These are phyloP conservation scores for Colletotrichum musae DNA, from an alignment of 2,329 filamentous ascomycete species.

Conservation along the genomic window DNA sequence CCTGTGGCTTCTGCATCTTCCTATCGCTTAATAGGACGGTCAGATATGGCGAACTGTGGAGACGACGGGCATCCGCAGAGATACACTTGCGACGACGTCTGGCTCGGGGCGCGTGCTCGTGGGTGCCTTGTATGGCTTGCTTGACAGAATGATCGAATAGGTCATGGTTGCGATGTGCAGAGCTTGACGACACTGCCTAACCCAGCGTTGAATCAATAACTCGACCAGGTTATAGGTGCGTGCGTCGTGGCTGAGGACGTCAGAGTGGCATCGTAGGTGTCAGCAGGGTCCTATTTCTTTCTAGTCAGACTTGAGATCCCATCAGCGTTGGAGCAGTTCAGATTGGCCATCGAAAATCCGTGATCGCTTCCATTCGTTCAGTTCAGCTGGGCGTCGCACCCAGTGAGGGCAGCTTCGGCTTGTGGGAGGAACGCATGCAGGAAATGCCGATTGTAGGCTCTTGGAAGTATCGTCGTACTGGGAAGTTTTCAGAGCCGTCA, in stretches of 20 bases:
- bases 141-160: neutral
- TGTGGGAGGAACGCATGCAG: too few species aligned
- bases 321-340: neutral
- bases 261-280: neutral
- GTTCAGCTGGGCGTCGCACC: too few species aligned
- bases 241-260: conserved; percentile 5
- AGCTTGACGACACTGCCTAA: neutral
- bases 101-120: neutral
- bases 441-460: too few species aligned
- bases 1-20: neutral
- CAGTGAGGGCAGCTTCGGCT: too few species aligned
- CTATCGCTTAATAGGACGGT: conserved; percentile 1
- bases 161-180: neutral
- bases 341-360: too few species aligned
- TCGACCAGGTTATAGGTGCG: neutral
- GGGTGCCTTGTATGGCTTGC: neutral
- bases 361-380: too few species aligned
- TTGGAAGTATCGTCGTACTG: too few species aligned
- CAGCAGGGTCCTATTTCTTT: neutral
- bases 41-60: neutral
- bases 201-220: neutral
- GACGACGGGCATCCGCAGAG: neutral
- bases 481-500: too few species aligned
- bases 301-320: neutral
- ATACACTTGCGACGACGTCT: conserved; percentile 16